Percentiles rank a stretch among this genome's conserved stretches.
phyloP scores from a whole-genome alignment of 2,329 filamentous ascomycete genomes.

The Graphiopsis chlorocephala region DNA sequence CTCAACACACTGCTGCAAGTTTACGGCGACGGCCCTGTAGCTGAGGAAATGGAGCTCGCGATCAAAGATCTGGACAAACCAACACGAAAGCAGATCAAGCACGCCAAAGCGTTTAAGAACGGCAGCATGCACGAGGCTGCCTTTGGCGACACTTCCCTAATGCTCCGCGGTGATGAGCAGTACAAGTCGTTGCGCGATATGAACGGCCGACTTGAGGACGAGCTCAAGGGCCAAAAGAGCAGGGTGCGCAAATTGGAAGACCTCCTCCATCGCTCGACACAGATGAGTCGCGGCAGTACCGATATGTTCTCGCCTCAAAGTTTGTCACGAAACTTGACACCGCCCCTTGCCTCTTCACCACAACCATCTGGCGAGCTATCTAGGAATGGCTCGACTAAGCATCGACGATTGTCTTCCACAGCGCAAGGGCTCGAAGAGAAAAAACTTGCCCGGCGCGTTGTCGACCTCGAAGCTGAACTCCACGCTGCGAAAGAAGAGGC shows the following conservation, averaged over 20 bases:
- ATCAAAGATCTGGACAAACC: slow-evolving; percentile 77
- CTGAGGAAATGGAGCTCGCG: slow-evolving; percentile 71
- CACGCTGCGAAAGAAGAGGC: slow-evolving; percentile 72
- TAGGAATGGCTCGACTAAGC: slow-evolving; percentile 26
- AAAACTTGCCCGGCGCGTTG: slow-evolving; percentile 59
- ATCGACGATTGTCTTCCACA: slow-evolving; percentile 58
- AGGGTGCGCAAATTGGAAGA: slow-evolving; percentile 89
- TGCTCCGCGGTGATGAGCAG: slow-evolving; percentile 86
- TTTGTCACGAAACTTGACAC: slow-evolving; percentile 23
- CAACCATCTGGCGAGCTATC: slow-evolving; percentile 25
- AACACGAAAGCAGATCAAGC: slow-evolving; percentile 80
- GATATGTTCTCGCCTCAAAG: slow-evolving; percentile 35
- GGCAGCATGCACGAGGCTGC: slow-evolving; percentile 91
- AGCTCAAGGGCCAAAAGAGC: slow-evolving; percentile 85
- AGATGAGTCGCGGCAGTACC: slow-evolving; percentile 48
- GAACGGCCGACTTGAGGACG: slow-evolving; percentile 57
- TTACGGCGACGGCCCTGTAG: slow-evolving; percentile 62
- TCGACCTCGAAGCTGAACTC: slow-evolving; percentile 74
- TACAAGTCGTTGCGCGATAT: slow-evolving; percentile 52
- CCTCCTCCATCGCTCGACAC: slow-evolving; percentile 77
- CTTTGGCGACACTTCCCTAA: slow-evolving; percentile 78
- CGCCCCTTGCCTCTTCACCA: slow-evolving; percentile 19
- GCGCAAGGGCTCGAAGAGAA: slow-evolving; percentile 62
- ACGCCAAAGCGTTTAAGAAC: slow-evolving; percentile 91
- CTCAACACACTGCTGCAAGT: slow-evolving; percentile 63